Evolutionary conservation across 768 basidiomycete species (phyloP).

Genomic region (Boletus fagicola): DNA sequence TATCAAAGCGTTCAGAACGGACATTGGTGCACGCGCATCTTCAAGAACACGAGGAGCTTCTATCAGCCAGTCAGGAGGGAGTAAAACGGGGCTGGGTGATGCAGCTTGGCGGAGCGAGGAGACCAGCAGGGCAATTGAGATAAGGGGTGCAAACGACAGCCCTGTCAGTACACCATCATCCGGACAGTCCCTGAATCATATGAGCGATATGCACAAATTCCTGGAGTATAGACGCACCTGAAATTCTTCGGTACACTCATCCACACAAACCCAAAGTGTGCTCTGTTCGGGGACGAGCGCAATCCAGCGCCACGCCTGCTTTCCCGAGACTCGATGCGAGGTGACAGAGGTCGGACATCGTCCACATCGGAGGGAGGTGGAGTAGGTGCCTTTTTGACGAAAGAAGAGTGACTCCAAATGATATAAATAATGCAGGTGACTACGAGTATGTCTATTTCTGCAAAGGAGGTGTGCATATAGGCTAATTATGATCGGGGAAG

Average conservation of each 20-base stretch:
- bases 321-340: slow-evolving; percentile 51
- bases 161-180: slow-evolving; percentile 89
- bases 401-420: slow-evolving; percentile 56
- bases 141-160: slow-evolving; percentile 78
- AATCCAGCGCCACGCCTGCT: slow-evolving; percentile 36
- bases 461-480: slow-evolving; percentile 5
- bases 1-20: slow-evolving; percentile 53
- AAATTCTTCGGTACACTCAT: slow-evolving; percentile 92
- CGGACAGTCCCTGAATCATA: slow-evolving; percentile 56
- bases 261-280: slow-evolving; percentile 73
- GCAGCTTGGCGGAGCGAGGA: slow-evolving; percentile 44
- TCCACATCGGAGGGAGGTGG: slow-evolving; percentile 18
- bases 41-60: slow-evolving; percentile 64
- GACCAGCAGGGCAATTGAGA: slow-evolving; percentile 66
- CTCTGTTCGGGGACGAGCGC: slow-evolving; percentile 37
- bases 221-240: slow-evolving; percentile 44
- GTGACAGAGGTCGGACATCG: slow-evolving; percentile 33
- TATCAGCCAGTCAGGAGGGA: slow-evolving; percentile 72
- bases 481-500: not conserved
- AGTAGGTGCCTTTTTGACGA: slow-evolving; percentile 29
- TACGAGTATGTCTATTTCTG: slow-evolving; percentile 61
- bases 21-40: slow-evolving; percentile 39
- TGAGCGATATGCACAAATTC: slow-evolving; percentile 8
- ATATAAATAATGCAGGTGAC: slow-evolving; percentile 57
- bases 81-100: slow-evolving; percentile 30